Percentiles rank a stretch among this genome's conserved stretches.
These are phyloP conservation scores for Silene coronaria DNA, from an alignment of 179 eudicot species.

Conservation along the genomic window DNA sequence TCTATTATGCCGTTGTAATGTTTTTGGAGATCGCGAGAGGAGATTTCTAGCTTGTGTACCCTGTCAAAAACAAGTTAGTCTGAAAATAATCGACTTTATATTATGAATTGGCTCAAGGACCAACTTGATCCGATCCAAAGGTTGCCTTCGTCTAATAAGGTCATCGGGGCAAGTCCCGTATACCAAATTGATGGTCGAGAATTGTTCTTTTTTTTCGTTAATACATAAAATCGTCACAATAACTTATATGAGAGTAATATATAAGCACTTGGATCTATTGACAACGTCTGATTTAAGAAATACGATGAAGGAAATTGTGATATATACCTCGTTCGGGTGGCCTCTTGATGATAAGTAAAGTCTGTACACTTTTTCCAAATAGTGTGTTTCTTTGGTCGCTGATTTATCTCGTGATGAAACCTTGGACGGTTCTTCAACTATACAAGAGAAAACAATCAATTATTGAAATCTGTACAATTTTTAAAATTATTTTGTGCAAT, in stretches of 20 bases:
- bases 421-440: conserved; percentile 50
- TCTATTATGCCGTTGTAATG: conserved; percentile 40
- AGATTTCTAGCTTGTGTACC: conserved; percentile 36
- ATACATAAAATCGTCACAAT: too few relatives aligned
- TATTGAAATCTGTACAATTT: neutral
- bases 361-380: conserved; percentile 43
- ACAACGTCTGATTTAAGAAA: neutral
- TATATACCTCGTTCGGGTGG: conserved; percentile 40
- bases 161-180: too few relatives aligned
- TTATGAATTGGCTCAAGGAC: too few relatives aligned
- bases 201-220: too few relatives aligned
- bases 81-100: neutral
- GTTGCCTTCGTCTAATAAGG: too few relatives aligned
- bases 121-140: too few relatives aligned
- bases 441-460: neutral
- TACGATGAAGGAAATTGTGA: neutral
- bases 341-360: conserved; percentile 52
- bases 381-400: conserved; percentile 63
- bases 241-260: too few relatives aligned
- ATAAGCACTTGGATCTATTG: too few relatives aligned
- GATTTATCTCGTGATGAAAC: conserved; percentile 42
- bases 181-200: too few relatives aligned
- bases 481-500: neutral
- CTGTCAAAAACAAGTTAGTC: conserved; percentile 20
- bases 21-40: conserved; percentile 30